Percentiles rank a stretch among this genome's conserved stretches.
These are phyloP conservation scores for Lumnitzera littorea DNA, from an alignment of 345 rosid species.

Conservation along the genomic window DNA sequence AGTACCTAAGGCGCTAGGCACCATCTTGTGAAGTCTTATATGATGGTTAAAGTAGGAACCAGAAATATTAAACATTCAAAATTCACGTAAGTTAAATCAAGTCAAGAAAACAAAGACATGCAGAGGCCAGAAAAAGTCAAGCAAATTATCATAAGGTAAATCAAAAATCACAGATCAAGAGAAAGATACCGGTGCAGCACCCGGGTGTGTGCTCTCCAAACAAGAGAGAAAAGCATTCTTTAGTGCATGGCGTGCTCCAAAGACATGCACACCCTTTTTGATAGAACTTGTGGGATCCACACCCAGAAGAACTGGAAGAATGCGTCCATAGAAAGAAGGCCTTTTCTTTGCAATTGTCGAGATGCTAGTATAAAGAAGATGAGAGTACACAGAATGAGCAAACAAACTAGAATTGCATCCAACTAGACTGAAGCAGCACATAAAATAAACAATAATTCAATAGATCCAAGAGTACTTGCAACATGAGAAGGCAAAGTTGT, in stretches of 20 bases:
- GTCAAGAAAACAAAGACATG: too few species aligned
- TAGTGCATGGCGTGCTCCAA: slow-evolving; percentile 59
- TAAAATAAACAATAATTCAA: background rate
- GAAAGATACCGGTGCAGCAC: slow-evolving; percentile 85
- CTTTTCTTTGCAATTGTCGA: slow-evolving; percentile 80
- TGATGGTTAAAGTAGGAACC: too few species aligned
- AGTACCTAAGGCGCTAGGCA: too few species aligned
- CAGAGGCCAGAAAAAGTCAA: background rate
- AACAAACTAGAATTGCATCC: background rate
- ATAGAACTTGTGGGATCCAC: slow-evolving; percentile 64
- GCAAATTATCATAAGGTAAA: background rate
- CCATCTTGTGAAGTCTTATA: too few species aligned
- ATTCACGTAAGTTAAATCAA: too few species aligned
- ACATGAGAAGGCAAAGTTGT: too few species aligned
- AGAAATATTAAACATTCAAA: too few species aligned
- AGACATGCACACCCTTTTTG: slow-evolving; percentile 50
- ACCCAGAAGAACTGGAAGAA: slow-evolving; percentile 86
- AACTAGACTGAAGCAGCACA: background rate
- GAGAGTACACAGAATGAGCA: background rate
- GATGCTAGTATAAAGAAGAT: slow-evolving; percentile 45
- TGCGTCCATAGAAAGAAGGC: slow-evolving; percentile 85
- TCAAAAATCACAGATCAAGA: slow-evolving; percentile 2
- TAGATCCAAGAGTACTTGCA: too few species aligned
- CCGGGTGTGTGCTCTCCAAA: slow-evolving; percentile 80
- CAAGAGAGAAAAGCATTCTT: slow-evolving; percentile 65